Evolutionary conservation across 331 rosid species (phyloP), one percentile per base, ranked within the genome.

Genomic region (Quercus phellos): DNA sequence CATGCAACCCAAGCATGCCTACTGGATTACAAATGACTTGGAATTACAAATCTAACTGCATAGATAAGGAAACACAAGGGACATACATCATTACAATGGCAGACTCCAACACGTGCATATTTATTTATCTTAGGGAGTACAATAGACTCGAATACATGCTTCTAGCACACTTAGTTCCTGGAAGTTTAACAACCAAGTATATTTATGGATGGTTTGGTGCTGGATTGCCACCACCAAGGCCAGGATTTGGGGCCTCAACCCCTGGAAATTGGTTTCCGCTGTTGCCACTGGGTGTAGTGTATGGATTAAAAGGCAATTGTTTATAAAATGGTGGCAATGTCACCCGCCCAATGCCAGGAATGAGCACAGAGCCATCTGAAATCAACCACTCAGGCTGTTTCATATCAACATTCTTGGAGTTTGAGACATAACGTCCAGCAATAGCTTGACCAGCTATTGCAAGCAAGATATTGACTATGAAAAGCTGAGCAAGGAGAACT

Each of bases 261-360:
- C 89, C 89, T 1, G 91, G 91, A 74, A 88, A 77, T 35, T 83
- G 74, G 71, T 68, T 13, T 24, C 70, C 70, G 29, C 16, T 63
- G 21, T 26, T 24, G 70, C 79, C 84, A 21, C 8, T 8, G 29
- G 43, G 12, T 56, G 88, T 85, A 61, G 22, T 75, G 53, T 0
- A 12, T 38, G 46, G 46, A 2, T 8, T 0, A 4, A 54, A 34
- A 29, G 90, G 88, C 1, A 70, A 77, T 46, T 53, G 3, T 2
- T 26, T 26, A 38, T 30, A 64, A 5, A n/a, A 32, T 4, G 79
- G 87, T 7, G 85, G 86, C 61, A 85, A 59, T 61, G 26, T 34
- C 11, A 78, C 50, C 19, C 32, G 78, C 55, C 86, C 89, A 78
- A 88, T 22, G 43, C 88, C 83, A 4, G 89, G 91, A 83, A 80